These are phyloP conservation scores for Thelonectria rubi DNA, from an alignment of 2,329 filamentous ascomycete species.

Conservation along the genomic window DNA sequence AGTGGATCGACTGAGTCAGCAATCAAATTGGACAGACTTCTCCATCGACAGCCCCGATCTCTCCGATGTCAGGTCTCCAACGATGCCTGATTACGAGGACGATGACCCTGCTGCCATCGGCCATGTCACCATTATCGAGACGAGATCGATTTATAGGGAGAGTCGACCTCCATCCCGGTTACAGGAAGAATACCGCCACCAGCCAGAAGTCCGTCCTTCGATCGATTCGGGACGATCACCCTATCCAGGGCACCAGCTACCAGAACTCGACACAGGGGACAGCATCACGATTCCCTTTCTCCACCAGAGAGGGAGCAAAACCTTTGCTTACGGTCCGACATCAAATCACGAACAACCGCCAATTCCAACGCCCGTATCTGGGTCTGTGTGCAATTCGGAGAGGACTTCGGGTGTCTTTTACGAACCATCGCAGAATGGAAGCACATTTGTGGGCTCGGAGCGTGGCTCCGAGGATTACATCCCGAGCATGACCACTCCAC, in stretches of 20 bases:
- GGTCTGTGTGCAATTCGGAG: slow-evolving; percentile 51
- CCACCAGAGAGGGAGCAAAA: slow-evolving; percentile 45
- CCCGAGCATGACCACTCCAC: slow-evolving; percentile 54
- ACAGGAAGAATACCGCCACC: slow-evolving; percentile 34
- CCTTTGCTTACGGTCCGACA: slow-evolving; percentile 46
- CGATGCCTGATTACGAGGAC: slow-evolving; percentile 39
- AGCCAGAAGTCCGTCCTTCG: slow-evolving; percentile 36
- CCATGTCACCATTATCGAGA: slow-evolving; percentile 47
- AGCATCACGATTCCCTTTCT: slow-evolving; percentile 61
- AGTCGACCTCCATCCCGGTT: slow-evolving; percentile 33
- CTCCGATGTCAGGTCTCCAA: slow-evolving; percentile 45
- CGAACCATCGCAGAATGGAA: slow-evolving; percentile 50
- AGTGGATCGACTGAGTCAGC: slow-evolving; percentile 61
- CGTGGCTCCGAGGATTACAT: slow-evolving; percentile 57
- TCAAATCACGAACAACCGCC: slow-evolving; percentile 63
- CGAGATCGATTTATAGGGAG: slow-evolving; percentile 41
- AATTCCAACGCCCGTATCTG: slow-evolving; percentile 52
- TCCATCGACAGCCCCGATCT: slow-evolving; percentile 63
- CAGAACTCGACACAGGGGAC: slow-evolving; percentile 61
- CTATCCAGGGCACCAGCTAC: slow-evolving; percentile 52
- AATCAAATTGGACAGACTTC: slow-evolving; percentile 69
- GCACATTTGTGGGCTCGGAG: slow-evolving; percentile 55
- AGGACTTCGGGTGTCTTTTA: slow-evolving; percentile 54
- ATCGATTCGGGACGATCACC: slow-evolving; percentile 42
- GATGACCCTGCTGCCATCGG: slow-evolving; percentile 43